Evolutionary conservation across 2,329 filamentous ascomycete species (phyloP).

Genomic region (Cordyceps farinosa): DNA sequence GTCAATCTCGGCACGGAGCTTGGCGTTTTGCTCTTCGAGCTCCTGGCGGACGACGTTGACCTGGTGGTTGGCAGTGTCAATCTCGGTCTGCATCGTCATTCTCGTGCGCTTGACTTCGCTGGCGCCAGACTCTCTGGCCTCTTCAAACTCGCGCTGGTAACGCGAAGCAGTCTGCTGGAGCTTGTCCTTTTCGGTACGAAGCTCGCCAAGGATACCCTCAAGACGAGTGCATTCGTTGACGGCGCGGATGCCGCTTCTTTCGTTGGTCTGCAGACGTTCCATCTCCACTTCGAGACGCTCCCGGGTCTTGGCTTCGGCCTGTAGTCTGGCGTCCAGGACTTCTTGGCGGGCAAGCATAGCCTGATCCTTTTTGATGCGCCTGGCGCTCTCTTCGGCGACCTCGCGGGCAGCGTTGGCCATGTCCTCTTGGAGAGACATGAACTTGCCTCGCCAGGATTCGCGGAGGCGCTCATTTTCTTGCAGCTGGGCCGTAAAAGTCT

Average conservation of each 20-base stretch:
- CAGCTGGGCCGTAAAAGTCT: slow-evolving; percentile 71
- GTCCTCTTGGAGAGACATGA: slow-evolving; percentile 81
- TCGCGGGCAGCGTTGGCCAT: slow-evolving; percentile 77
- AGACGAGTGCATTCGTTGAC: slow-evolving; percentile 60
- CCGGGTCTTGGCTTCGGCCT: slow-evolving; percentile 67
- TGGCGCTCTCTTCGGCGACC: slow-evolving; percentile 76
- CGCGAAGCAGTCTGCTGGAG: slow-evolving; percentile 66
- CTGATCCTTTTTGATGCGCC: slow-evolving; percentile 74
- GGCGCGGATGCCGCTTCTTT: slow-evolving; percentile 62
- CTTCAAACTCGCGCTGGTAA: slow-evolving; percentile 77
- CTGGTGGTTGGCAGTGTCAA: slow-evolving; percentile 80
- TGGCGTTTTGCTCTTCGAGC: slow-evolving; percentile 73
- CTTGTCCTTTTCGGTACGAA: slow-evolving; percentile 65
- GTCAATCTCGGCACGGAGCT: slow-evolving; percentile 71
- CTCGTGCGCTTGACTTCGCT: slow-evolving; percentile 79
- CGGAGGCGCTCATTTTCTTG: slow-evolving; percentile 83
- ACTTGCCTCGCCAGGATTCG: slow-evolving; percentile 78
- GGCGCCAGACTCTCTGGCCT: slow-evolving; percentile 74
- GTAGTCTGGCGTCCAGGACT: slow-evolving; percentile 72
- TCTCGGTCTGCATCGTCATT: slow-evolving; percentile 72
- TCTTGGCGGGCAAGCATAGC: slow-evolving; percentile 75
- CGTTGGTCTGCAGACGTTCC: slow-evolving; percentile 60
- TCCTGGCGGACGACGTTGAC: slow-evolving; percentile 79
- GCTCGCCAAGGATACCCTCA: slow-evolving; percentile 51
- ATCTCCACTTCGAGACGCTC: slow-evolving; percentile 65